phyloP scores from a whole-genome alignment of 1,284 basidiomycete species.

The Marasmius tenuissimus region DNA sequence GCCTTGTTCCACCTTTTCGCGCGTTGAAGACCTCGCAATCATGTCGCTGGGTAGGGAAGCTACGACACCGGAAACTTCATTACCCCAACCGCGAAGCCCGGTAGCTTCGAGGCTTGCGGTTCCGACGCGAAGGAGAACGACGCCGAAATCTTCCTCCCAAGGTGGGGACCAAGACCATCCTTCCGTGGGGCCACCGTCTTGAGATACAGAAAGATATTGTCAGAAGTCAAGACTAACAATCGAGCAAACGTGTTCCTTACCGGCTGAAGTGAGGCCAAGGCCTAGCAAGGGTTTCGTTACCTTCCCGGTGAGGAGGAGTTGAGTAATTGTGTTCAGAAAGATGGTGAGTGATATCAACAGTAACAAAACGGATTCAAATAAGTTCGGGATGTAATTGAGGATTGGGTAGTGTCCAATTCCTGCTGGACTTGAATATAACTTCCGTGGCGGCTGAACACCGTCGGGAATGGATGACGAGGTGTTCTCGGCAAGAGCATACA shows the following conservation, averaged over 20 bases:
- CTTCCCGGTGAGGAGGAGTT: constrained; percentile 57
- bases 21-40: constrained; percentile 36
- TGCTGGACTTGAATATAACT: constrained; percentile 5
- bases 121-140: constrained; percentile 67
- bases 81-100: constrained; percentile 66
- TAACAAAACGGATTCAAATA: constrained; percentile 64
- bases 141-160: constrained; percentile 72
- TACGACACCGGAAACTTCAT: constrained; percentile 63
- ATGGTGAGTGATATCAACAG: constrained; percentile 55
- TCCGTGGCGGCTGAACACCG: constrained; percentile 2
- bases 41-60: constrained; percentile 18
- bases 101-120: constrained; percentile 75
- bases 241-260: background rate
- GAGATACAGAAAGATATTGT: background rate
- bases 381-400: constrained; percentile 69
- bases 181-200: constrained; percentile 2
- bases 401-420: constrained; percentile 48
- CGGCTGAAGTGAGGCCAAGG: constrained; percentile 5
- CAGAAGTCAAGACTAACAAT: background rate
- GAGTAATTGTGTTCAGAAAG: constrained; percentile 59
- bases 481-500: constrained; percentile 19
- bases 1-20: constrained; percentile 1
- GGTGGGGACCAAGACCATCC: constrained; percentile 27
- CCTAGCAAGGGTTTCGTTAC: constrained; percentile 48
- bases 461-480: constrained; percentile 8